Percentiles rank a stretch among this genome's conserved stretches.
phyloP scores from a whole-genome alignment of 345 rosid species.

The Noccaea caerulescens region DNA sequence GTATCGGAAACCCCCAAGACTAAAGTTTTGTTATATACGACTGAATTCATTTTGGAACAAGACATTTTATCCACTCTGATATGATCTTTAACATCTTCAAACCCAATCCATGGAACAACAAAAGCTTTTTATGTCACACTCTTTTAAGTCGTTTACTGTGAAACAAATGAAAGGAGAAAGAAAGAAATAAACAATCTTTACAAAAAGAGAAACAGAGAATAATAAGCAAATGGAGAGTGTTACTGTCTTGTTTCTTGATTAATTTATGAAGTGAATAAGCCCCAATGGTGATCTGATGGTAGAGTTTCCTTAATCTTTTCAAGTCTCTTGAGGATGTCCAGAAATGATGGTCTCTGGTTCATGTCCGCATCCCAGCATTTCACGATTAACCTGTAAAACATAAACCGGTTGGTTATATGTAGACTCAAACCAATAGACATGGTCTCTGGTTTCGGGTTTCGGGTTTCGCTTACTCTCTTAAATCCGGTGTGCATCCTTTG shows the following conservation, averaged over 20 bases:
- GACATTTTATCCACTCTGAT: neutral
- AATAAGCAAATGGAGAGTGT: conserved; percentile 29
- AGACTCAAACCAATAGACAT: neutral
- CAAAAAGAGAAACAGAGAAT: conserved; percentile 30
- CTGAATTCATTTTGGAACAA: conserved; percentile 4
- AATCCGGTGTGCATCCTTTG: conserved; percentile 72
- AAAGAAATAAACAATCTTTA: conserved; percentile 37
- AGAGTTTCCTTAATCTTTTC: conserved; percentile 80
- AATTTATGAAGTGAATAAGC: conserved; percentile 64
- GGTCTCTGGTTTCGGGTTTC: neutral
- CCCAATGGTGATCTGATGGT: conserved; percentile 82
- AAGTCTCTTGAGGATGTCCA: conserved; percentile 90
- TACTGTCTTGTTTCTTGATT: conserved; percentile 15
- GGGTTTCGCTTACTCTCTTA: conserved; percentile 74
- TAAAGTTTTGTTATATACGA: neutral
- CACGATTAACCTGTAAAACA: conserved; percentile 62
- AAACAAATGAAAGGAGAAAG: conserved; percentile 15
- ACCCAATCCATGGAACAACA: conserved; percentile 21
- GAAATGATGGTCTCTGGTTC: conserved; percentile 86
- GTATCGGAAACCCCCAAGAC: neutral
- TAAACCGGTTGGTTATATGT: conserved; percentile 5
- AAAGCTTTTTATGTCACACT: conserved; percentile 12
- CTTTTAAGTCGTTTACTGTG: conserved; percentile 16
- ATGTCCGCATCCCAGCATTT: conserved; percentile 88
- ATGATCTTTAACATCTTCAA: conserved; percentile 19